Percentiles rank a stretch among this genome's conserved stretches.
Evolutionary conservation across 257 asterid species (phyloP).

Genomic region (Primulina tabacum): DNA sequence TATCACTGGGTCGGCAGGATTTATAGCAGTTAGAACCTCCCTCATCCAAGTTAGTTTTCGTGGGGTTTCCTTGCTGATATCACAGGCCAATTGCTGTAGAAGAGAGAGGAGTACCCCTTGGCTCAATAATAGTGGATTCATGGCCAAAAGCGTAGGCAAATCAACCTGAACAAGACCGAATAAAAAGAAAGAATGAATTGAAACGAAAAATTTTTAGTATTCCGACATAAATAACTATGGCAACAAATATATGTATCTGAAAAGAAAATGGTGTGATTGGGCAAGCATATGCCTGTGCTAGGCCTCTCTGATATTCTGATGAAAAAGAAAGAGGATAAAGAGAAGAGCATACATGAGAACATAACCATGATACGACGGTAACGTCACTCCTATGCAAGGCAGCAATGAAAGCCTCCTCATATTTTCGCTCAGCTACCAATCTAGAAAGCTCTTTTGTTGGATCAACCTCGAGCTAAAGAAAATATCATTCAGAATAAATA

Average conservation of each 20-base stretch:
- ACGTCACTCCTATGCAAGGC: slow-evolving; percentile 49
- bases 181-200: not conserved
- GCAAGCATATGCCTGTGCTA: no score
- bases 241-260: not conserved
- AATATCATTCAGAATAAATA: slow-evolving; percentile 25
- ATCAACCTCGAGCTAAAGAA: slow-evolving; percentile 72
- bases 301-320: not conserved
- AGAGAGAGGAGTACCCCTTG: slow-evolving; percentile 97
- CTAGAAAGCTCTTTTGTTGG: slow-evolving; percentile 95
- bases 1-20: slow-evolving; percentile 77
- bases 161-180: slow-evolving; percentile 53
- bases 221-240: not conserved
- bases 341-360: not conserved
- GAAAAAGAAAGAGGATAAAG: not conserved
- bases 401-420: slow-evolving; percentile 83
- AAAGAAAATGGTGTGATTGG: not conserved
- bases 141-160: slow-evolving; percentile 53
- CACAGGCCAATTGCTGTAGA: slow-evolving; percentile 86
- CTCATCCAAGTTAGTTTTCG: slow-evolving; percentile 86
- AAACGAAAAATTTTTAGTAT: not conserved
- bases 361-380: not conserved
- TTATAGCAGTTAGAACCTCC: slow-evolving; percentile 67
- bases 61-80: slow-evolving; percentile 57
- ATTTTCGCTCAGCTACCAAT: slow-evolving; percentile 71
- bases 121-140: slow-evolving; percentile 80